Conservation (phyloP, 2,329 filamentous ascomycete genomes). For the Phoma herbarum region DNA sequence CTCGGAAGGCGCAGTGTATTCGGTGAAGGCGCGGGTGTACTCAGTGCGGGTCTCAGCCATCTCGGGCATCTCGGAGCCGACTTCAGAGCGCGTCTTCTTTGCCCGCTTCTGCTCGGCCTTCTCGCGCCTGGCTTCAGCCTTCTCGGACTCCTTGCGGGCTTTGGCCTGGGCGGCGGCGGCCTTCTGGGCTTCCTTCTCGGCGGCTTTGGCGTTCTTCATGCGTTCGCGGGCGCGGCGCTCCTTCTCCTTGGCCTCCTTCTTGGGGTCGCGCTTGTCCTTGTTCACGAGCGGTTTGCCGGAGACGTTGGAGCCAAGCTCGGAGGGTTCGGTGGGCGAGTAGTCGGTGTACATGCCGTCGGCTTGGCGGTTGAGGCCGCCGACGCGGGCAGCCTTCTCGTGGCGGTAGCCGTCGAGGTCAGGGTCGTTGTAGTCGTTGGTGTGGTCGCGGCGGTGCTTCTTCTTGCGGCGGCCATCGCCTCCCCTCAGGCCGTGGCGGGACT, state of each 20-base stretch:
- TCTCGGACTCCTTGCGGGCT: conserved; percentile 54
- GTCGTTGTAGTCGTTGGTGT: conserved; percentile 62
- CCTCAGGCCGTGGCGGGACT: conserved; percentile 53
- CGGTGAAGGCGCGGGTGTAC: conserved; percentile 37
- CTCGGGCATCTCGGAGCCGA: conserved; percentile 41
- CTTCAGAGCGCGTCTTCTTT: conserved; percentile 49
- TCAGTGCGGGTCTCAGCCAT: conserved; percentile 41
- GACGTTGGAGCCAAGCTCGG: conserved; percentile 63
- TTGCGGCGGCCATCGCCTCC: conserved; percentile 56
- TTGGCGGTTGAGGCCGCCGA: conserved; percentile 87
- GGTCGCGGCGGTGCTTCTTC: conserved; percentile 61
- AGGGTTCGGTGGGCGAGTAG: conserved; percentile 71
- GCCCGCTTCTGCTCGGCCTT: conserved; percentile 55
- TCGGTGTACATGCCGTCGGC: conserved; percentile 83
- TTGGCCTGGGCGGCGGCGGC: conserved; percentile 52
- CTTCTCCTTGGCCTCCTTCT: conserved; percentile 51
- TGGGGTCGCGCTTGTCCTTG: conserved; percentile 53
- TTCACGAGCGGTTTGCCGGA: conserved; percentile 56
- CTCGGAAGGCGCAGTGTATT: conserved; percentile 43
- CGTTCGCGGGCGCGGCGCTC: conserved; percentile 59
- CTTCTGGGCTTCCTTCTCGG: conserved; percentile 49
- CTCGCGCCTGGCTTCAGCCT: conserved; percentile 47
- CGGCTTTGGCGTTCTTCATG: conserved; percentile 56
- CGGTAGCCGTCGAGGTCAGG: conserved; percentile 82
- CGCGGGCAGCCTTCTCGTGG: conserved; percentile 82